Evolutionary conservation across 179 eudicot genomes (phyloP), one percentile per base, ranked within the genome.

Genomic region (Spinacia oleracea): DNA sequence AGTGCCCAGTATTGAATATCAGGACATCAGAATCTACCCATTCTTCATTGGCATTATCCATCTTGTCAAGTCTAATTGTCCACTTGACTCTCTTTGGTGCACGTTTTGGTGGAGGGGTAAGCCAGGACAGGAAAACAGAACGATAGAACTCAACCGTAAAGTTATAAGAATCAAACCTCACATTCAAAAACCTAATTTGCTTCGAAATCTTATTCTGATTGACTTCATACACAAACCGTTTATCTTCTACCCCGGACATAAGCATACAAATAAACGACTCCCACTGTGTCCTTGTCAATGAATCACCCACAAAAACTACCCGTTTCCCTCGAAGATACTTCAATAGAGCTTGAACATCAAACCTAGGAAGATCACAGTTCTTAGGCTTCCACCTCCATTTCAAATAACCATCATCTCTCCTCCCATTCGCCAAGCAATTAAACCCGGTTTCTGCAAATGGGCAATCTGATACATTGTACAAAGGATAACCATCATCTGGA

Each of bases 321-420:
- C 97, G 75, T 62, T 96, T 92, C 64, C 90, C 90, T 1, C 98
- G 86, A 72, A 96, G 89, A 80, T 73, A 85, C 62, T 84, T 87
- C 86, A 94, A 79, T 29, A 89, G 40, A 0, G 38, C 72, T 42
- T 48, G 42, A 51, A 77, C 94, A 83, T 94, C 79, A 77, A 94
- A 84, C 80, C 87, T 86, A 0, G 91, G 90, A 75, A 94, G 87
- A 29, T 91, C 92, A 83, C 99, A 96, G 20, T 85, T 77, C 25
- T 85, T 86, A 15, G 98, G 99, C 86, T 89, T 93, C 99, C 99
- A 96, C 76, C 97, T 86, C 99, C 97, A 94, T 74, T 86, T 92
- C 79, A 90, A 65, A 77, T 89, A 96, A 48, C 75, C 96, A 4
- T 73, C 73, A 81, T 92, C 96, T 29, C 80, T 88, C 76, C 97